Percentiles rank a stretch among this genome's conserved stretches.
Conservation (phyloP, 129 eudicot genomes). For the Lactuca sativa region DNA sequence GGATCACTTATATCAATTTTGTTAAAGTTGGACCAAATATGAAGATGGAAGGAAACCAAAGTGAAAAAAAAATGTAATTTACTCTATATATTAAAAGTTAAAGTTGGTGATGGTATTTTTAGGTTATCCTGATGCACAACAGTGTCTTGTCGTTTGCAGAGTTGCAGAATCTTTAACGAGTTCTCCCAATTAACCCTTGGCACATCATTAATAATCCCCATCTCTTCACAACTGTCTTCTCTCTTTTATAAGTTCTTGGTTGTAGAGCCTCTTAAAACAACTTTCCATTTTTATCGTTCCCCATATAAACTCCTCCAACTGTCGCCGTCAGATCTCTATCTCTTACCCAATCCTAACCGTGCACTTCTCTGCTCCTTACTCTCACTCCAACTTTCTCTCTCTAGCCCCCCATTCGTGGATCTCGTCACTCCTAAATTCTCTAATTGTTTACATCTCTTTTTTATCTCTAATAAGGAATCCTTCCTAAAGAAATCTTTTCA, state of each 20-base stretch:
- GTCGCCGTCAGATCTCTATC: constrained; percentile 32
- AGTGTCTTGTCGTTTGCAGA: constrained; percentile 25
- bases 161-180: constrained; percentile 21
- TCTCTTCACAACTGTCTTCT: neutral
- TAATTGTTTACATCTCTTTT: constrained; percentile 12
- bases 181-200: constrained; percentile 22
- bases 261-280: constrained; percentile 18
- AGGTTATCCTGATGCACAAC: constrained; percentile 5
- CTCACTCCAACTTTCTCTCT: constrained; percentile 26
- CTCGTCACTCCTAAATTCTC: constrained; percentile 33
- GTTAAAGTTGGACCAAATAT: no score
- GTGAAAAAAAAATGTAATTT: no score
- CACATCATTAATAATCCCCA: constrained; percentile 6
- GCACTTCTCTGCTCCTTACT: constrained; percentile 1
- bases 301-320: constrained; percentile 24
- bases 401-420: constrained; percentile 37
- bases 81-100: no score
- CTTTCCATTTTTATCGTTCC: constrained; percentile 32
- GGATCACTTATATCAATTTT: no score
- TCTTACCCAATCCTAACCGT: constrained; percentile 32
- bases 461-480: constrained; percentile 15
- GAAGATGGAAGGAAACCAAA: no score
- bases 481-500: constrained; percentile 6
- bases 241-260: neutral
- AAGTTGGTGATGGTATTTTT: neutral